Evolutionary conservation across 1,139 yeast genomes (phyloP).

Genomic region (Cylindricascospora bacillispora): DNA sequence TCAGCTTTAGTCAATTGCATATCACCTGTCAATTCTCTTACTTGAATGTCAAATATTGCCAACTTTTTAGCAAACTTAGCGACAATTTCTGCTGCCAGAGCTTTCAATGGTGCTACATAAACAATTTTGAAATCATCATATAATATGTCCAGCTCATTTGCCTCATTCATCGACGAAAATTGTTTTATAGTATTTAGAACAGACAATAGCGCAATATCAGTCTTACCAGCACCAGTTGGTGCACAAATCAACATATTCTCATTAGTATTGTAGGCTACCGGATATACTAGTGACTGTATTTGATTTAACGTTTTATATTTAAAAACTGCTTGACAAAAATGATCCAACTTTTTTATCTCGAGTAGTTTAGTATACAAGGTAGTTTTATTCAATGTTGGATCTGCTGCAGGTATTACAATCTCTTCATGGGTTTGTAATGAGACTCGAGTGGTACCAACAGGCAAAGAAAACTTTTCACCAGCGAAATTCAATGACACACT

Average conservation of each 20-base stretch:
- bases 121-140: constrained; percentile 80
- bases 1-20: constrained; percentile 86
- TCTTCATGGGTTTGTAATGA: constrained; percentile 64
- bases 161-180: constrained; percentile 33
- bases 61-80: constrained; percentile 73
- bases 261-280: constrained; percentile 84
- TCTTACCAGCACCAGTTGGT: constrained; percentile 99
- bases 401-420: constrained; percentile 67
- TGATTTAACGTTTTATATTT: constrained; percentile 67
- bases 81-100: constrained; percentile 94
- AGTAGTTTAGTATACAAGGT: constrained; percentile 45
- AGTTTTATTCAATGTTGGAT: constrained; percentile 28
- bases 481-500: constrained; percentile 49
- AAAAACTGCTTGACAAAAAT: constrained; percentile 74
- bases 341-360: constrained; percentile 51
- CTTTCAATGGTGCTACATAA: constrained; percentile 93
- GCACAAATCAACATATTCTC: constrained; percentile 97
- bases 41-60: constrained; percentile 74
- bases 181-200: constrained; percentile 74
- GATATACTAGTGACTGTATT: constrained; percentile 85
- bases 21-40: constrained; percentile 90
- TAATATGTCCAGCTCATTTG: constrained; percentile 48
- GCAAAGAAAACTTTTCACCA: constrained; percentile 70
- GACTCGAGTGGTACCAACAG: constrained; percentile 66
- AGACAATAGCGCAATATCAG: constrained; percentile 86